Conservation (phyloP, 2,329 filamentous ascomycete genomes). For the Teratosphaeria epicoccoides region DNA sequence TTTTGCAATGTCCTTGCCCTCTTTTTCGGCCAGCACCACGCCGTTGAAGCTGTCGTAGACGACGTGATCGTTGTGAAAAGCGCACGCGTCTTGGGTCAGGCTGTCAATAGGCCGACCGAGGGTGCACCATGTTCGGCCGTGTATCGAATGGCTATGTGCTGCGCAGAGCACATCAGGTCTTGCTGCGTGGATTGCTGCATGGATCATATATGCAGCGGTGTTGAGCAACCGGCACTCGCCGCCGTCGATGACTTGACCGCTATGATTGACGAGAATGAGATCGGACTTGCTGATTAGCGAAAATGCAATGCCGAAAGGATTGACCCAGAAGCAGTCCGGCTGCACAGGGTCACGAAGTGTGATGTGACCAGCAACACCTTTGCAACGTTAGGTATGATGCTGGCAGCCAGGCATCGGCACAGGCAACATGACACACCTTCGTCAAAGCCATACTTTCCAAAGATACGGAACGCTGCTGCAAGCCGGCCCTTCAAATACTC, state of each 20-base stretch:
- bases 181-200: constrained; percentile 30
- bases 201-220: constrained; percentile 38
- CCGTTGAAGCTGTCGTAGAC: constrained; percentile 38
- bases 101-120: constrained; percentile 35
- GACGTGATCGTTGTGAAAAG: constrained; percentile 32
- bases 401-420: too few relatives aligned
- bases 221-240: constrained; percentile 32
- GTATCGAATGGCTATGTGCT: constrained; percentile 36
- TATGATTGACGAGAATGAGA: constrained; percentile 35
- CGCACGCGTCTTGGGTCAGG: constrained; percentile 34
- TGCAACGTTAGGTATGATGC: too few relatives aligned
- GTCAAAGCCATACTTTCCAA: constrained; percentile 31
- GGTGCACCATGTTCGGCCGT: constrained; percentile 34
- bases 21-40: constrained; percentile 35
- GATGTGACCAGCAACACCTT: constrained; percentile 31
- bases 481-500: constrained; percentile 35
- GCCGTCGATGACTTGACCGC: constrained; percentile 34
- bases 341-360: constrained; percentile 17
- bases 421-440: constrained; percentile 22
- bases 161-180: constrained; percentile 37
- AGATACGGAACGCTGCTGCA: constrained; percentile 35
- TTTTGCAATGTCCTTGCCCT: constrained; percentile 35
- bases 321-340: constrained; percentile 28
- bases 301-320: constrained; percentile 35
- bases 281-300: constrained; percentile 35